phyloP scores from a whole-genome alignment of 1,284 basidiomycete genomes.

The Singerocomus inundabilis region DNA sequence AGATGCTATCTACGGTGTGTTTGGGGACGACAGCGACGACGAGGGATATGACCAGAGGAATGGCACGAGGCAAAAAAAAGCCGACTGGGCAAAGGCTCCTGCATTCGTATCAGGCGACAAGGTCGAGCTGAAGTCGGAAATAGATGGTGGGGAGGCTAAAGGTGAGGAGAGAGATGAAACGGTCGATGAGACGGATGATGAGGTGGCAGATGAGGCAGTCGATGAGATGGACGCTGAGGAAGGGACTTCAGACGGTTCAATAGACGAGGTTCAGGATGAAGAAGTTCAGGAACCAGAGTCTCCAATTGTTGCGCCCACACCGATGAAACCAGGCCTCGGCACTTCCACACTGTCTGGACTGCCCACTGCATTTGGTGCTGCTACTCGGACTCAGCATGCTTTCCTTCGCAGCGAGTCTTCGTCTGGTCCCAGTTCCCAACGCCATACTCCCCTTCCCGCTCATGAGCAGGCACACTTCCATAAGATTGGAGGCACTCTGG shows the following conservation, averaged over 20 bases:
- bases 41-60: slow-evolving; percentile 39
- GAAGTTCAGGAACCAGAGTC: slow-evolving; percentile 45
- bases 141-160: slow-evolving; percentile 41
- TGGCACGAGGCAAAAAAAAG: slow-evolving; percentile 37
- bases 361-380: slow-evolving; percentile 45
- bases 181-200: slow-evolving; percentile 39
- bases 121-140: slow-evolving; percentile 46
- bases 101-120: slow-evolving; percentile 67
- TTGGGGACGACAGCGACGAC: slow-evolving; percentile 74
- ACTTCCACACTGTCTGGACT: slow-evolving; percentile 26
- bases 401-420: slow-evolving; percentile 55
- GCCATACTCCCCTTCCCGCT: slow-evolving; percentile 55
- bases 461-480: slow-evolving; percentile 77
- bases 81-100: slow-evolving; percentile 77
- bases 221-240: slow-evolving; percentile 19
- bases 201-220: slow-evolving; percentile 46
- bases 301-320: slow-evolving; percentile 30
- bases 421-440: slow-evolving; percentile 40
- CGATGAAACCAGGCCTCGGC: slow-evolving; percentile 25
- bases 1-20: slow-evolving; percentile 81
- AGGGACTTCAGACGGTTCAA: slow-evolving; percentile 37
- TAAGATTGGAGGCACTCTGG: slow-evolving; percentile 74
- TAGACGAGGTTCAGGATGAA: slow-evolving; percentile 38
- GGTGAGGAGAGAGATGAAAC: slow-evolving; percentile 37
- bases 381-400: slow-evolving; percentile 42